Percentiles rank a stretch among this genome's conserved stretches.
Evolutionary conservation across 106 monocot species (phyloP).

Genomic region (Platanthera guangdongensis): DNA sequence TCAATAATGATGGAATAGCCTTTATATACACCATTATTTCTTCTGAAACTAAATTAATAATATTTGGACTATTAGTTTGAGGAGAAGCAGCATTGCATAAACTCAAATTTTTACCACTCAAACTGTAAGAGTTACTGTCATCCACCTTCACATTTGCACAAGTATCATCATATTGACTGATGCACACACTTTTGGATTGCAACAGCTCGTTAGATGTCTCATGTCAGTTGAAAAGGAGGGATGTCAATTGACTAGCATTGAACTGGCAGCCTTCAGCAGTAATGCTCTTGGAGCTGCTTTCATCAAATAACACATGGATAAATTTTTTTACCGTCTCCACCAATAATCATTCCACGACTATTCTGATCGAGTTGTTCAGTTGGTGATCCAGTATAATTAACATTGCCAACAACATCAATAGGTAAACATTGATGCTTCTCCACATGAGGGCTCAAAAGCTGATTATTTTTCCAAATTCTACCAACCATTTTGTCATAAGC

Average conservation of each 20-base stretch:
- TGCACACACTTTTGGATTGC: not conserved
- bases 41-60: not conserved
- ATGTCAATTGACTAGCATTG: constrained; percentile 1
- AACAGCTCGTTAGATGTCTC: not conserved
- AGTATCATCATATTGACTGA: constrained; percentile 6
- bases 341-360: constrained; percentile 8
- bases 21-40: not conserved
- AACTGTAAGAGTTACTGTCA: not conserved
- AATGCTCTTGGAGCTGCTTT: constrained; percentile 6
- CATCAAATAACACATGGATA: constrained; percentile 11
- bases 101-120: constrained; percentile 3
- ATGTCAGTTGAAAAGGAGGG: not conserved
- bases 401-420: constrained; percentile 4
- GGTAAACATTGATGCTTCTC: constrained; percentile 14
- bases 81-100: not conserved
- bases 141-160: constrained; percentile 9
- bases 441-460: constrained; percentile 2
- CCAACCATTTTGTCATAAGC: not conserved
- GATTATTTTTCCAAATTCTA: not conserved
- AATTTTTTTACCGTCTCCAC: constrained; percentile 12
- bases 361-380: constrained; percentile 7
- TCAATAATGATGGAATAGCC: constrained; percentile 3
- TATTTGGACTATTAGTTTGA: not conserved
- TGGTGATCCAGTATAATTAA: not conserved
- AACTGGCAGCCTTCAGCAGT: not conserved